These are phyloP conservation scores for Colletotrichum lini DNA, from an alignment of 2,329 filamentous ascomycete species.

Conservation along the genomic window DNA sequence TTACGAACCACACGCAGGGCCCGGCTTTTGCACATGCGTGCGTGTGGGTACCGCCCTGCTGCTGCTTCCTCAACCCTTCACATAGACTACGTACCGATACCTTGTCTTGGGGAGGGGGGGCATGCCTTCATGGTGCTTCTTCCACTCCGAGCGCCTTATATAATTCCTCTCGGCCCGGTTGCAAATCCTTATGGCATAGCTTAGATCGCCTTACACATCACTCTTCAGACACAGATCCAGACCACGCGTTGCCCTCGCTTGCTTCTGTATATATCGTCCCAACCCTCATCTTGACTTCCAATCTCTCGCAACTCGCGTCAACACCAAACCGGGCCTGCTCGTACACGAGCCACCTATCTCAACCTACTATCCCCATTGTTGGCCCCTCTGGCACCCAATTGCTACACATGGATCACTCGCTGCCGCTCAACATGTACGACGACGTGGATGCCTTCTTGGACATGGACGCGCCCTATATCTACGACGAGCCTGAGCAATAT, in stretches of 20 bases:
- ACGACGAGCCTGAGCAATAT: slow-evolving; percentile 41
- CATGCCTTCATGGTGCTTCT: slow-evolving; percentile 15
- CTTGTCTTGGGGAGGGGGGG: slow-evolving; percentile 22
- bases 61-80: slow-evolving; percentile 18
- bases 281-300: slow-evolving; percentile 7
- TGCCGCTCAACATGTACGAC: slow-evolving; percentile 42
- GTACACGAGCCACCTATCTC: not conserved
- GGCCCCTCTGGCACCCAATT: slow-evolving; percentile 4
- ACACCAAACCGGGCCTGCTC: slow-evolving; percentile 8
- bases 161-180: slow-evolving; percentile 34
- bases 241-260: not conserved
- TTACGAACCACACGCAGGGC: slow-evolving; percentile 24
- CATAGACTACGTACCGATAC: slow-evolving; percentile 6
- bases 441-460: slow-evolving; percentile 43
- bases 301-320: not conserved
- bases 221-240: slow-evolving; percentile 26
- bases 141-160: slow-evolving; percentile 37
- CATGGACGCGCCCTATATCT: slow-evolving; percentile 42
- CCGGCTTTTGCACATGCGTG: slow-evolving; percentile 30
- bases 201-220: slow-evolving; percentile 40
- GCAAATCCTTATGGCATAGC: slow-evolving; percentile 36
- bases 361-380: not conserved
- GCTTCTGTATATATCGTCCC: slow-evolving; percentile 24
- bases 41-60: slow-evolving; percentile 17
- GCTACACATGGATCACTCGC: slow-evolving; percentile 33